phyloP scores from a whole-genome alignment of 305 asterid species.

The Coffea humblotiana region DNA sequence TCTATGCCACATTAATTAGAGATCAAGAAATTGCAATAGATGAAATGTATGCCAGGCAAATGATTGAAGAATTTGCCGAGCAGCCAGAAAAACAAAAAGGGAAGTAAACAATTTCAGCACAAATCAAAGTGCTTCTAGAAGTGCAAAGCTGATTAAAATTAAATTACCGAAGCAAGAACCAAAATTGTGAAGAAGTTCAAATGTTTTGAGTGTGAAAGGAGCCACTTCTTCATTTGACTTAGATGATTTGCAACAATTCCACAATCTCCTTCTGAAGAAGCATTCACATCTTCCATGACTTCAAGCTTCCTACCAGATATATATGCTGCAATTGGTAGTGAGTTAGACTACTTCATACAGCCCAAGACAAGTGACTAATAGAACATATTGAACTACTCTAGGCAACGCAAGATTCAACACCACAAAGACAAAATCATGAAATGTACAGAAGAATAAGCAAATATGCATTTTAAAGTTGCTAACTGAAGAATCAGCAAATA shows the following conservation, averaged over 20 bases:
- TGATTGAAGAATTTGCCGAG: neutral
- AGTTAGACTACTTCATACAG: neutral
- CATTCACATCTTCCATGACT: conserved; percentile 33
- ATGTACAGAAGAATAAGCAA: too few species aligned
- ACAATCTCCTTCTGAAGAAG: conserved; percentile 23
- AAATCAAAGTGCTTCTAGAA: neutral
- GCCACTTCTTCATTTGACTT: conserved; percentile 32
- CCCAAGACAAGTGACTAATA: neutral
- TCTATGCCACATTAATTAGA: neutral
- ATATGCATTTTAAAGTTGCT: too few species aligned
- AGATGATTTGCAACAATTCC: conserved; percentile 26
- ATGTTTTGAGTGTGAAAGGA: conserved; percentile 31
- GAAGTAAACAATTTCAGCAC: neutral
- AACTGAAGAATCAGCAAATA: too few species aligned
- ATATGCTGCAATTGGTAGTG: conserved; percentile 22
- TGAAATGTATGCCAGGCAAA: neutral
- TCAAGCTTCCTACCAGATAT: conserved; percentile 29
- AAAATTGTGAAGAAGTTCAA: conserved; percentile 38
- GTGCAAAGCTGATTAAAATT: neutral
- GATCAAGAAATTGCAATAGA: neutral
- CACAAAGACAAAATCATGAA: neutral
- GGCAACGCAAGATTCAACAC: neutral
- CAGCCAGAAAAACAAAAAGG: neutral
- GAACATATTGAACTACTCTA: neutral
- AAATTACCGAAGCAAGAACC: conserved; percentile 41